phyloP scores from a whole-genome alignment of 2,329 filamentous ascomycete genomes.

The Diaporthe helianthi region DNA sequence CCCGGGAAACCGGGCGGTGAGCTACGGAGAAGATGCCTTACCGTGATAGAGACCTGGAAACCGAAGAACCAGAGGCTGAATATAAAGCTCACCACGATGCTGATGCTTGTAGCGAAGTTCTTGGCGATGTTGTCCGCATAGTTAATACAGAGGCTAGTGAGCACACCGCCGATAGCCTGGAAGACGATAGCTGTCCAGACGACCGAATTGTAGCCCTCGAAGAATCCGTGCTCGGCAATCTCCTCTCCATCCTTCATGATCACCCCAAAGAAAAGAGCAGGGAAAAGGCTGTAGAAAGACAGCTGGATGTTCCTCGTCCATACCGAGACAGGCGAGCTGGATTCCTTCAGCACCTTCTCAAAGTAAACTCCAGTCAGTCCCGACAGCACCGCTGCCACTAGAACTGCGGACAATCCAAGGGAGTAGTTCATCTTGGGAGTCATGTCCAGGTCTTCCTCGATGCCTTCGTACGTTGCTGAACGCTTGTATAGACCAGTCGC shows the following conservation, averaged over 20 bases:
- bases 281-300: constrained; percentile 92
- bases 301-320: constrained; percentile 97
- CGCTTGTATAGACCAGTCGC: constrained; percentile 62
- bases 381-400: constrained; percentile 80
- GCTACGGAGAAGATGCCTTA: constrained; percentile 60
- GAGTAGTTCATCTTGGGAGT: constrained; percentile 74
- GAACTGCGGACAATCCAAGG: constrained; percentile 78
- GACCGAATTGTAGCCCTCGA: constrained; percentile 90
- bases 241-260: constrained; percentile 85
- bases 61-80: constrained; percentile 88
- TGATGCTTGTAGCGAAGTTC: constrained; percentile 92
- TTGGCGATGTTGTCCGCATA: constrained; percentile 91
- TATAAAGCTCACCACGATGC: constrained; percentile 85
- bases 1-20: neutral
- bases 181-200: constrained; percentile 87
- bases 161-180: constrained; percentile 83
- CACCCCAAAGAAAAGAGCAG: constrained; percentile 85
- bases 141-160: constrained; percentile 83
- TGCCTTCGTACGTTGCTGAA: constrained; percentile 91
- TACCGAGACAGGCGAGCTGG: constrained; percentile 75
- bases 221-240: constrained; percentile 86
- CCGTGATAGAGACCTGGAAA: constrained; percentile 74
- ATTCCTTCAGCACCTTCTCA: constrained; percentile 90
- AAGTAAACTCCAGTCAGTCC: constrained; percentile 87
- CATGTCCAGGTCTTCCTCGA: constrained; percentile 68